Percentiles rank a stretch among this genome's conserved stretches.
These are phyloP conservation scores for Candida tropicalis DNA, from an alignment of 1,139 yeast species.

Conservation along the genomic window DNA sequence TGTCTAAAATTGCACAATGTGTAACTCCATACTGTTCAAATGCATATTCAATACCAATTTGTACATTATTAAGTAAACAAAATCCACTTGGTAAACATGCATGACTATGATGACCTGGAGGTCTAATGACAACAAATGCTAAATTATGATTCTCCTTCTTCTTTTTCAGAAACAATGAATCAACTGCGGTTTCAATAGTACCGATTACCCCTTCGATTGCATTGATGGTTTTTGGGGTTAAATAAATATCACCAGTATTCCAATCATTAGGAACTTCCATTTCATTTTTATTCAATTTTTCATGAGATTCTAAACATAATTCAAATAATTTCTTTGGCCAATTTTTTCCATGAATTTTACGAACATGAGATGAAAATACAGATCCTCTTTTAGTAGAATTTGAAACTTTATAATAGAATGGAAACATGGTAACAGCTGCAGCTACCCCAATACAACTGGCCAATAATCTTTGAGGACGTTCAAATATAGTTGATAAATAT, in stretches of 20 bases:
- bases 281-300: slow-evolving; percentile 54
- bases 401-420: slow-evolving; percentile 56
- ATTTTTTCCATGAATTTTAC: slow-evolving; percentile 70
- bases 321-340: slow-evolving; percentile 70
- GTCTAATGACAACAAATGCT: slow-evolving; percentile 73
- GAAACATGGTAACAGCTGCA: slow-evolving; percentile 73
- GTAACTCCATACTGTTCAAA: slow-evolving; percentile 63
- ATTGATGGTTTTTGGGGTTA: slow-evolving; percentile 65
- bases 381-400: slow-evolving; percentile 52
- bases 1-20: slow-evolving; percentile 81
- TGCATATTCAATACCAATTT: slow-evolving; percentile 82
- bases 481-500: slow-evolving; percentile 72
- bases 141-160: slow-evolving; percentile 45
- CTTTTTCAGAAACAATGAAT: slow-evolving; percentile 45
- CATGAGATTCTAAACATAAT: slow-evolving; percentile 61
- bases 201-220: slow-evolving; percentile 84
- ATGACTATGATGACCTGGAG: slow-evolving; percentile 93
- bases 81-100: slow-evolving; percentile 87
- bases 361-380: slow-evolving; percentile 60
- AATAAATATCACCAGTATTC: slow-evolving; percentile 84
- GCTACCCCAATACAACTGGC: slow-evolving; percentile 80
- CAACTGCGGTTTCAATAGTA: slow-evolving; percentile 74
- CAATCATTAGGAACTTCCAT: slow-evolving; percentile 80
- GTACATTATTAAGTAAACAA: slow-evolving; percentile 81
- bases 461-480: slow-evolving; percentile 77